Percentiles rank a stretch among this genome's conserved stretches.
phyloP scores from a whole-genome alignment of 1,284 basidiomycete genomes.

The Exobasidium rhododendri region DNA sequence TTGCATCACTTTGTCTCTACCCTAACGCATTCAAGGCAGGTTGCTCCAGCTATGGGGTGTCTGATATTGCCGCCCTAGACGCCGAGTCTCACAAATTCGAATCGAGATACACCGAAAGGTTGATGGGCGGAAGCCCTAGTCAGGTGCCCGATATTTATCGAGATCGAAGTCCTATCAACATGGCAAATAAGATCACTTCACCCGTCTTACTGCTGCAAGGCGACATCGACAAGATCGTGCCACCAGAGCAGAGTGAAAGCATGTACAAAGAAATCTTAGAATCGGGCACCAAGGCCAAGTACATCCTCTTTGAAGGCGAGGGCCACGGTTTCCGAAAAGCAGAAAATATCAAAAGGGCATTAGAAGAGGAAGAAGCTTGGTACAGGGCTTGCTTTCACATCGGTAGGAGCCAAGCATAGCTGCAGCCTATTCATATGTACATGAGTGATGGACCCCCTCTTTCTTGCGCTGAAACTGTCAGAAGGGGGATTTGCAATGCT shows the following conservation, averaged over 20 bases:
- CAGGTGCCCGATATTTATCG: slow-evolving; percentile 61
- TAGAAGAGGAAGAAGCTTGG: slow-evolving; percentile 21
- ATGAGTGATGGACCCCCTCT: no score
- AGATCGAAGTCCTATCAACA: slow-evolving; percentile 61
- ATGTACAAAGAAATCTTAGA: slow-evolving; percentile 33
- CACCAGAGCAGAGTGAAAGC: slow-evolving; percentile 61
- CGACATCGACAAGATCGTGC: slow-evolving; percentile 62
- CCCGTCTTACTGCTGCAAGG: slow-evolving; percentile 64
- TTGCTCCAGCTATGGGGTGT: slow-evolving; percentile 62
- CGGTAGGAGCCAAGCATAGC: no score
- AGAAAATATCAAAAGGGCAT: slow-evolving; percentile 15
- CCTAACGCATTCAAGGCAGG: slow-evolving; percentile 57
- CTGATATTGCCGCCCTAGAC: slow-evolving; percentile 60
- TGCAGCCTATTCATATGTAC: no score
- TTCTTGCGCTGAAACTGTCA: no score
- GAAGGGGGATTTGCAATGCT: background rate
- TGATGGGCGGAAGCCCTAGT: slow-evolving; percentile 62
- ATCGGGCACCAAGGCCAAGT: slow-evolving; percentile 23
- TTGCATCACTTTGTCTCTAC: slow-evolving; percentile 56
- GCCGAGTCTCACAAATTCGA: slow-evolving; percentile 68
- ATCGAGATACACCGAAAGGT: slow-evolving; percentile 60
- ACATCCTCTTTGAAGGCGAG: slow-evolving; percentile 37
- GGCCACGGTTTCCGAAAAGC: slow-evolving; percentile 31
- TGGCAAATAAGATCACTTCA: slow-evolving; percentile 60
- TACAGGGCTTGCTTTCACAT: slow-evolving; percentile 16